These are phyloP conservation scores for Bipolaris victoriae DNA, from an alignment of 2,329 filamentous ascomycete genomes.

Conservation along the genomic window DNA sequence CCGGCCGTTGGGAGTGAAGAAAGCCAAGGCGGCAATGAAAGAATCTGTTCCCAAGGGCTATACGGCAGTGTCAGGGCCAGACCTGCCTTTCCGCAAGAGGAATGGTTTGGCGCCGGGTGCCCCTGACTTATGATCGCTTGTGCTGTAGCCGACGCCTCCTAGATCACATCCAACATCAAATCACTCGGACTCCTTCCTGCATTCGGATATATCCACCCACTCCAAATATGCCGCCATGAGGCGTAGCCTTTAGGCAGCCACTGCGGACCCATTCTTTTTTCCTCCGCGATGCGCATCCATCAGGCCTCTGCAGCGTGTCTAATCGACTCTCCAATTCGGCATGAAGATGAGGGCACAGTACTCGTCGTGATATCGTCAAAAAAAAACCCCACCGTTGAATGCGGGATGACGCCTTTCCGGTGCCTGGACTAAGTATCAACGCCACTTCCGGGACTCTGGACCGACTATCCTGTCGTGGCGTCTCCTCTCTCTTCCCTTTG, in stretches of 20 bases:
- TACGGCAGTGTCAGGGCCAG: slow-evolving; percentile 3
- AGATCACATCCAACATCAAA: slow-evolving; percentile 12
- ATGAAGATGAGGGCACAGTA: neutral
- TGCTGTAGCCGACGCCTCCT: slow-evolving; percentile 13
- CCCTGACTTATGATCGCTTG: slow-evolving; percentile 17
- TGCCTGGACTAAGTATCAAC: neutral
- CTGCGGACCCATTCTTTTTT: slow-evolving; percentile 1
- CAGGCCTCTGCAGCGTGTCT: slow-evolving; percentile 1
- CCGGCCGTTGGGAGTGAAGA: neutral
- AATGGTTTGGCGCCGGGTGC: slow-evolving; percentile 12
- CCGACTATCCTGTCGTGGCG: slow-evolving; percentile 23
- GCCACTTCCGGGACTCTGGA: slow-evolving; percentile 21
- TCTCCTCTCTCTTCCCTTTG: slow-evolving; percentile 1
- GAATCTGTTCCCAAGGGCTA: slow-evolving; percentile 1
- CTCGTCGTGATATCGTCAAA: neutral
- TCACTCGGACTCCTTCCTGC: slow-evolving; percentile 14
- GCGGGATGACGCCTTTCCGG: neutral
- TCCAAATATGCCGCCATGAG: slow-evolving; percentile 7
- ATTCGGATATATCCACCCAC: slow-evolving; percentile 18
- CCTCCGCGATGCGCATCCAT: neutral
- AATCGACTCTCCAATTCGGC: neutral
- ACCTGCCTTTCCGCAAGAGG: neutral
- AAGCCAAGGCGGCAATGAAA: neutral
- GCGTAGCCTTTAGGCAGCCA: slow-evolving; percentile 17
- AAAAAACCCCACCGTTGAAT: slow-evolving; percentile 1